Percentiles rank a stretch among this genome's conserved stretches.
Evolutionary conservation across 2,329 filamentous ascomycete species (phyloP).

Genomic region (Aspergillus intermedius): DNA sequence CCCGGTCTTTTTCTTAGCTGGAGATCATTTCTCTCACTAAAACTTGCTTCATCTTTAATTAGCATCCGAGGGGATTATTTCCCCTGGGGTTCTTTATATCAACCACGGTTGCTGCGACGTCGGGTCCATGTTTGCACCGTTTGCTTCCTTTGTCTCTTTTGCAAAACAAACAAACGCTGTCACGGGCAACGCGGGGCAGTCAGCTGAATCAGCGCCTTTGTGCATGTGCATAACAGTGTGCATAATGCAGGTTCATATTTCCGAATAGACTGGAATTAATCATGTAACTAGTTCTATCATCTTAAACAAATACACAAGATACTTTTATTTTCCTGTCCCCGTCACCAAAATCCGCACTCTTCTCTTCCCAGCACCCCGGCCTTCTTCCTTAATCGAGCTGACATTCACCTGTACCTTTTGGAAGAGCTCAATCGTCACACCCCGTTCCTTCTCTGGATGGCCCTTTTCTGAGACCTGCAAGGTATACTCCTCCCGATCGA

Average conservation of each 20-base stretch:
- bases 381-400: constrained; percentile 83
- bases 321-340: constrained; percentile 16
- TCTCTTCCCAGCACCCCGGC: constrained; percentile 78
- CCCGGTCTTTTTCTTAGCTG: background rate
- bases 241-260: constrained; percentile 25
- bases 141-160: background rate
- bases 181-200: background rate
- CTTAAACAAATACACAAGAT: background rate
- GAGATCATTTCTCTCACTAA: background rate
- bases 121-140: background rate
- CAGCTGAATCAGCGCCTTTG: background rate
- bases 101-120: background rate
- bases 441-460: constrained; percentile 31
- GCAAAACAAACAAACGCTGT: background rate
- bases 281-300: background rate
- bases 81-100: background rate
- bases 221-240: constrained; percentile 8
- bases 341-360: constrained; percentile 46
- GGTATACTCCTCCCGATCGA: constrained; percentile 79
- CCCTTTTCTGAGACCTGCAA: constrained; percentile 54
- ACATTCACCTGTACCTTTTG: constrained; percentile 85
- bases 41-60: background rate
- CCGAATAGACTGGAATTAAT: constrained; percentile 18
- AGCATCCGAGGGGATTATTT: background rate
- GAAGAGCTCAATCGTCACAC: constrained; percentile 69